Evolutionary conservation across 768 basidiomycete genomes (phyloP).

Genomic region (Gelatoporia subvermispora): DNA sequence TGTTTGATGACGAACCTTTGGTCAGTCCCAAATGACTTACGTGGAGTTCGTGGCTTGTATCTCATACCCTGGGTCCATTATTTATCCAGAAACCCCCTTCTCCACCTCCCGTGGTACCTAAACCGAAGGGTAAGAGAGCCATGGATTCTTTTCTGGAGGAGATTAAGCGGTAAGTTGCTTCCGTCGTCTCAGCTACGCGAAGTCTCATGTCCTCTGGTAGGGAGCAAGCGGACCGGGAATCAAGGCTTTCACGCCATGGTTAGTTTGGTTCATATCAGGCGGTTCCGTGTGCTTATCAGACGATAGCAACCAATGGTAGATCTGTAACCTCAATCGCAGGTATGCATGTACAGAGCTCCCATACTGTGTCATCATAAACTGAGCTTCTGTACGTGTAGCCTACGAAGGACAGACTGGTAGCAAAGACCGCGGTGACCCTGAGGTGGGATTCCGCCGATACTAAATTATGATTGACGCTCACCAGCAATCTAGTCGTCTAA

Average conservation of each 20-base stretch:
- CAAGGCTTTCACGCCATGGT: slow-evolving; percentile 73
- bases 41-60: slow-evolving; percentile 27
- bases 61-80: not conserved
- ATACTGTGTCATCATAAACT: not conserved
- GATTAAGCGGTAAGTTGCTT: slow-evolving; percentile 52
- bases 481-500: slow-evolving; percentile 74
- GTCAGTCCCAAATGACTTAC: slow-evolving; percentile 16
- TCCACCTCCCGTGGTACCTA: slow-evolving; percentile 48
- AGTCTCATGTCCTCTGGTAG: slow-evolving; percentile 35
- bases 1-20: slow-evolving; percentile 27
- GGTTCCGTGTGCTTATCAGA: not conserved
- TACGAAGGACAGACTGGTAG: slow-evolving; percentile 90
- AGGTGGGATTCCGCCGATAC: slow-evolving; percentile 41
- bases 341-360: slow-evolving; percentile 28
- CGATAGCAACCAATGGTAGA: slow-evolving; percentile 47
- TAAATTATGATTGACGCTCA: not conserved
- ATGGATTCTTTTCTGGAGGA: slow-evolving; percentile 97
- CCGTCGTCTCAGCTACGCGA: not conserved
- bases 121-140: slow-evolving; percentile 89
- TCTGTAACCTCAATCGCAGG: slow-evolving; percentile 92
- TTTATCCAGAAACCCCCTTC: slow-evolving; percentile 46
- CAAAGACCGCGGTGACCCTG: slow-evolving; percentile 83
- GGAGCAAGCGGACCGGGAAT: slow-evolving; percentile 90
- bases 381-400: slow-evolving; percentile 34
- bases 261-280: slow-evolving; percentile 7